Evolutionary conservation across 306 rosid species (phyloP).

Genomic region (Astragalus membranaceus): DNA sequence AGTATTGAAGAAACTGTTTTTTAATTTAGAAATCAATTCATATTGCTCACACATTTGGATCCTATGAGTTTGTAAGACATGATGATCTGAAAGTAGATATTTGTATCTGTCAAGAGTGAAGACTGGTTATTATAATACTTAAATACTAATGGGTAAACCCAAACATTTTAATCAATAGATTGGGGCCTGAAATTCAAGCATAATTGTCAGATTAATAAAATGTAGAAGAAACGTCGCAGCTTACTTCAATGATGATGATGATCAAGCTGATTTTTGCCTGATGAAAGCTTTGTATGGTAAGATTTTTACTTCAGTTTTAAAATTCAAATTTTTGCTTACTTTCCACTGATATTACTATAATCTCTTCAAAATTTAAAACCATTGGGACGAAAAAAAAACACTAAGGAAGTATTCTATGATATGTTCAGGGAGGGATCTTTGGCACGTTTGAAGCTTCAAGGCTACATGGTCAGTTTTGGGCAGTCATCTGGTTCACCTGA

Average conservation of each 20-base stretch:
- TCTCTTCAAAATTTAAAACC: not conserved
- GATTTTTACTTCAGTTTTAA: not conserved
- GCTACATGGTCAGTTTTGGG: slow-evolving; percentile 85
- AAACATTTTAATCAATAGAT: not conserved
- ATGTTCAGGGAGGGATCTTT: slow-evolving; percentile 74
- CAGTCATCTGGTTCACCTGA: slow-evolving; percentile 87
- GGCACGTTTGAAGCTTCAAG: slow-evolving; percentile 57
- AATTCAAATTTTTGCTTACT: not conserved
- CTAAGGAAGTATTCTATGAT: not conserved
- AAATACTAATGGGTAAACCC: not conserved
- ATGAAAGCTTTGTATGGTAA: not conserved
- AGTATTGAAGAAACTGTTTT: too few relatives aligned
- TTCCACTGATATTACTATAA: not conserved
- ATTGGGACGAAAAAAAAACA: not conserved
- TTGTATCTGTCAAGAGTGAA: too few relatives aligned
- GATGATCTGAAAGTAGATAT: too few relatives aligned
- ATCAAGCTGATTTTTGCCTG: not conserved
- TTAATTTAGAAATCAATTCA: too few relatives aligned
- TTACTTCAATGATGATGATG: not conserved
- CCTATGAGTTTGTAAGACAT: too few relatives aligned
- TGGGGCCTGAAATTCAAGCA: not conserved
- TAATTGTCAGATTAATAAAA: not conserved
- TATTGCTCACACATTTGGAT: too few relatives aligned
- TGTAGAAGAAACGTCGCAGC: not conserved
- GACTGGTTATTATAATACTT: too few relatives aligned